Evolutionary conservation across 345 rosid genomes (phyloP).

Genomic region (Citrus reticulata): DNA sequence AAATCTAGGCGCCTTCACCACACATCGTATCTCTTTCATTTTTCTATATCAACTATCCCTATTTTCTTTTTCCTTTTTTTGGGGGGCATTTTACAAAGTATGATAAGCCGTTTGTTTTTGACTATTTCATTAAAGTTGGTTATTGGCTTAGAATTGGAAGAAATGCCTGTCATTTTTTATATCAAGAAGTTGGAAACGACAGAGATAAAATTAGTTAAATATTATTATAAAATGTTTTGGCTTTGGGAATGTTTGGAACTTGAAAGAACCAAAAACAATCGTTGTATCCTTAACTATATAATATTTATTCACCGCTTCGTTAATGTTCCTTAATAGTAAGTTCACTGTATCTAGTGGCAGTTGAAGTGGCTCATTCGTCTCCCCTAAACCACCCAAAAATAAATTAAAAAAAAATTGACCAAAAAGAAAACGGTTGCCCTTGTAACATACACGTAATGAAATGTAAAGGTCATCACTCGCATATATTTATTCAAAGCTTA

Average conservation of each 20-base stretch:
- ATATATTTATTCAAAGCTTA: not conserved
- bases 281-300: not conserved
- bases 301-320: not conserved
- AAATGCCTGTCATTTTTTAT: not conserved
- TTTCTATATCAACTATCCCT: not conserved
- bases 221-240: not conserved
- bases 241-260: not conserved
- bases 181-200: not conserved
- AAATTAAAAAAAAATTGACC: not conserved
- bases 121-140: not conserved
- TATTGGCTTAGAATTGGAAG: not conserved
- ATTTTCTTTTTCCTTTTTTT: no score
- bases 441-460: not conserved
- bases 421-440: not conserved
- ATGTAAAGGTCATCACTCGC: not conserved
- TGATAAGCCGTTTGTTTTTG: not conserved
- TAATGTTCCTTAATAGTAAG: not conserved
- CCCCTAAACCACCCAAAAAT: not conserved
- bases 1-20: not conserved
- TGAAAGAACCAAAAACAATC: not conserved
- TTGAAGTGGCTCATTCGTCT: not conserved
- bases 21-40: not conserved
- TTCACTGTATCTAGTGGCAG: not conserved
- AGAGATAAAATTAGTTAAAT: not conserved
- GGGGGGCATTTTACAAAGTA: no score